Base-by-base conservation (phyloP, 2,329 filamentous ascomycete genomes). In the Sporothrix sp. region DNA sequence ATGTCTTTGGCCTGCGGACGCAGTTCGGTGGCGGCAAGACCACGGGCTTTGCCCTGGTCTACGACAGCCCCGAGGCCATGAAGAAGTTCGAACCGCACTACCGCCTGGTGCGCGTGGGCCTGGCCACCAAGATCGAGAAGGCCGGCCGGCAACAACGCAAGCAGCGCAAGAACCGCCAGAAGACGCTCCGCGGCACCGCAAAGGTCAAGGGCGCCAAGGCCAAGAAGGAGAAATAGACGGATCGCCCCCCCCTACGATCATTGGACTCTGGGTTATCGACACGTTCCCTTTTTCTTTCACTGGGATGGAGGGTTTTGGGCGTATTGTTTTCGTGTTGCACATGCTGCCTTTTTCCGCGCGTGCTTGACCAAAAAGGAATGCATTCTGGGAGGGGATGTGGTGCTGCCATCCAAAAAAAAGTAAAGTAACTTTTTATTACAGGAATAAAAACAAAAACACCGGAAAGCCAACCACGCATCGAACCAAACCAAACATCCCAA, bases 81-180 rank as follows among this genome's bases (percentile, higher is more conserved):
- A 96, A 96, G 87, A 97, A 97, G 78, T 98, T 97, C 75, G 93
- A 98, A 84, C 93, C 93, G 66, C 85, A 85, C 76, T 96, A 96
- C 85, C 85, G 93, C 74, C 83, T 96, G 65, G 82, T 98, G 72
- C 84, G 93, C 64, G 87, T 95, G 70, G 93, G 91, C 69, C 79
- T 87, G 65, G 91, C 88, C 68, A 80, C 73, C 72, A 97, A 97
- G 87, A 80, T 88, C 72, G 93, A 98, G 86, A 91, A 90, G 79
- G 82, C 93, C 66, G 88, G 83, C 79, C 87, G 93, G 83, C 93
- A 98, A 79, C 93, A 98, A 78, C 90, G 93, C 85, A 98, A 98
- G 82, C 93, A 97, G 80, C 87, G 93, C 80, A 98, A 98, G 88
- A 98, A 98, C 87, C 84, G 91, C 74, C 83, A 87, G 76, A 97